phyloP scores from a whole-genome alignment of 345 rosid genomes.

The Atalantia buxifolia region DNA sequence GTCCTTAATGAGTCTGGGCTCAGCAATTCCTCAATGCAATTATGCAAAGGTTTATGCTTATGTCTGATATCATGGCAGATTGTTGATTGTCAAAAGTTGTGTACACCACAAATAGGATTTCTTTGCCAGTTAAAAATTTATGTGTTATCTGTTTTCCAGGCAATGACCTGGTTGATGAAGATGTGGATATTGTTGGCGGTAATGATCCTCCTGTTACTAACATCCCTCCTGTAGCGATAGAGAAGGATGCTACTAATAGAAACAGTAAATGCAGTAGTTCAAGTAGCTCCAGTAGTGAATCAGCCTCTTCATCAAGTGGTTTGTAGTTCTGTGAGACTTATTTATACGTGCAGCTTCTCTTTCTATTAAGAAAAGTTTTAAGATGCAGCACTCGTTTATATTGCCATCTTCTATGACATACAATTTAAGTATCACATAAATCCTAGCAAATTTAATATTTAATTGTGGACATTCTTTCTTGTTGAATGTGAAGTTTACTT shows the following conservation, averaged over 20 bases:
- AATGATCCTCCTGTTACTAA: conserved; percentile 55
- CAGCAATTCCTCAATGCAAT: conserved; percentile 61
- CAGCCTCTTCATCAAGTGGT: conserved; percentile 80
- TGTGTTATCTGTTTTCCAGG: conserved; percentile 35
- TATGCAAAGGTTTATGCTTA: conserved; percentile 49
- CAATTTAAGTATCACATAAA: not conserved
- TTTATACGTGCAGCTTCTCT: not conserved
- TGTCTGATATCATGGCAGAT: conserved; percentile 10
- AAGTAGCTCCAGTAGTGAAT: conserved; percentile 71
- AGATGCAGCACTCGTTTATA: not conserved
- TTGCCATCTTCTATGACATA: not conserved
- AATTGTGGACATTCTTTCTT: not conserved
- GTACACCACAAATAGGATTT: not conserved
- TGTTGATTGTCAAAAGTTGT: not conserved
- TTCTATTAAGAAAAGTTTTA: not conserved
- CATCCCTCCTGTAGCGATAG: conserved; percentile 54
- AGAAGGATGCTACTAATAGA: conserved; percentile 52
- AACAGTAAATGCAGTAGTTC: conserved; percentile 58
- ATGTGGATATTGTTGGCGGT: conserved; percentile 79
- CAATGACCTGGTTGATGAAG: conserved; percentile 60
- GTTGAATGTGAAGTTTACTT: not conserved
- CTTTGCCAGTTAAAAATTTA: conserved; percentile 18
- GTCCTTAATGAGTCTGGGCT: conserved; percentile 59
- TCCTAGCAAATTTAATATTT: not conserved
- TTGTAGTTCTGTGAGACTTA: conserved; percentile 38